These are phyloP conservation scores for Pezicula radicicola DNA, from an alignment of 2,329 filamentous ascomycete species.

Conservation along the genomic window DNA sequence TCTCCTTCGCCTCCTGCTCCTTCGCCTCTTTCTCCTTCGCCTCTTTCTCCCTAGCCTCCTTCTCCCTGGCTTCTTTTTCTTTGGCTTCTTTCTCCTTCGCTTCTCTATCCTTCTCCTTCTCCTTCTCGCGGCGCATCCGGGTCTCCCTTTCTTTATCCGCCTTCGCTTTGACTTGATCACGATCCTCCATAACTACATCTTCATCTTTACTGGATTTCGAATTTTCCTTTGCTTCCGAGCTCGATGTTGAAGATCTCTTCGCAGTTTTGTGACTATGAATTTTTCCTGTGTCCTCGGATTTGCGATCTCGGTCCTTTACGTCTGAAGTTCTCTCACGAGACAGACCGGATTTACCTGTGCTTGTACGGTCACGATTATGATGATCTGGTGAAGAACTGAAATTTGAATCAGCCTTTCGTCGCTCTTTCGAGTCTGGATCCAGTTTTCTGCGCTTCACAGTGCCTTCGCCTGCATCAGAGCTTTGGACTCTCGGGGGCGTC, in stretches of 20 bases:
- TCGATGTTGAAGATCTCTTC: conserved; percentile 2
- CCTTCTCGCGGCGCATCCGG: conserved; percentile 24
- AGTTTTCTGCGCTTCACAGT: conserved; percentile 55
- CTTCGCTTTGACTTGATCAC: conserved; percentile 24
- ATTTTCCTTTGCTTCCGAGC: conserved; percentile 9
- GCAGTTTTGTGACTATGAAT: background rate
- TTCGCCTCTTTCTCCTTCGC: conserved; percentile 27
- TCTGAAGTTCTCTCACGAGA: conserved; percentile 14
- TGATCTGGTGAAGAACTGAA: conserved; percentile 25
- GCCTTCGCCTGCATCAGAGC: conserved; percentile 50
- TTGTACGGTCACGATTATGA: conserved; percentile 3
- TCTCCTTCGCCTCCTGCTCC: conserved; percentile 24
- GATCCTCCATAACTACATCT: conserved; percentile 9
- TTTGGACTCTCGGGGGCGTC: conserved; percentile 49
- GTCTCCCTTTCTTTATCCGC: conserved; percentile 37
- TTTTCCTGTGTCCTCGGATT: background rate
- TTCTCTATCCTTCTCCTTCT: conserved; percentile 30
- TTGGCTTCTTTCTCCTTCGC: conserved; percentile 30
- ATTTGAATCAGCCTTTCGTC: conserved; percentile 17
- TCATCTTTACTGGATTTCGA: conserved; percentile 2
- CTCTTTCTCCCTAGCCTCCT: conserved; percentile 22
- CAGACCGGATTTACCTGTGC: conserved; percentile 11
- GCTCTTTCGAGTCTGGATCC: conserved; percentile 40
- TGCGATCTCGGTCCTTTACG: background rate
- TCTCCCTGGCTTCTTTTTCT: conserved; percentile 31